Conservation (phyloP, 495 filamentous ascomycete species). For the Daldinia vernicosa region DNA sequence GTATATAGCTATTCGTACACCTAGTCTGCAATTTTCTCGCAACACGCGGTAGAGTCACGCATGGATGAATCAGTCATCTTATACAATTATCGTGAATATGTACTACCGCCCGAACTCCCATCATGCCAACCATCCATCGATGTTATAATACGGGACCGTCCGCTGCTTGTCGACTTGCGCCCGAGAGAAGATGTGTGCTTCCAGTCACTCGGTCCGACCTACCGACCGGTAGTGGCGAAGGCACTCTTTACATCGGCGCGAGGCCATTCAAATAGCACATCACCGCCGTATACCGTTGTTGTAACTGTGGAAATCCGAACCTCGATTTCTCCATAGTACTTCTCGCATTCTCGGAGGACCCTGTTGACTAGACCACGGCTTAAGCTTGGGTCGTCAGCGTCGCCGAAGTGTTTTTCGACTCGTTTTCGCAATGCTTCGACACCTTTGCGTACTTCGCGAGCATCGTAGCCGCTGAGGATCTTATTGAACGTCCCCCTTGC, state of each 20-base stretch:
- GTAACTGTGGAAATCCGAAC: conserved; percentile 73
- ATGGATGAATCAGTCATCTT: conserved; percentile 19
- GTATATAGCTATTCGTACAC: conserved; percentile 6
- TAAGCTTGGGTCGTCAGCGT: conserved; percentile 75
- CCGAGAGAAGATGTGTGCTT: conserved; percentile 34
- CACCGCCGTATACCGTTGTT: conserved; percentile 64
- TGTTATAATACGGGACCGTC: conserved; percentile 18
- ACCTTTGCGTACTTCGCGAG: conserved; percentile 82
- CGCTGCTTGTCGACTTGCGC: conserved; percentile 33
- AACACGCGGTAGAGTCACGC: not conserved
- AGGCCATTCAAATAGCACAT: conserved; percentile 65
- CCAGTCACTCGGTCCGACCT: conserved; percentile 47
- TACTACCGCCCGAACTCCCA: conserved; percentile 40
- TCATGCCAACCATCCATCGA: conserved; percentile 36
- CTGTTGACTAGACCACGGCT: conserved; percentile 75
- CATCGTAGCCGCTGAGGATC: conserved; percentile 78
- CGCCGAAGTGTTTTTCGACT: conserved; percentile 95
- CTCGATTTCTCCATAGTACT: conserved; percentile 76
- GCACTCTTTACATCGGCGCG: conserved; percentile 61
- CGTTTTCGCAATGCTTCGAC: conserved; percentile 86
- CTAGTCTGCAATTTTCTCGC: not conserved
- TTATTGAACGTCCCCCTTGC: conserved; percentile 85
- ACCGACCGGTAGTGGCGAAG: conserved; percentile 55
- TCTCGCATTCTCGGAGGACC: conserved; percentile 83
- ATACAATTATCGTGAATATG: conserved; percentile 43